Evolutionary conservation across 2,329 filamentous ascomycete species (phyloP).

Genomic region (Calonectria henricotiae): DNA sequence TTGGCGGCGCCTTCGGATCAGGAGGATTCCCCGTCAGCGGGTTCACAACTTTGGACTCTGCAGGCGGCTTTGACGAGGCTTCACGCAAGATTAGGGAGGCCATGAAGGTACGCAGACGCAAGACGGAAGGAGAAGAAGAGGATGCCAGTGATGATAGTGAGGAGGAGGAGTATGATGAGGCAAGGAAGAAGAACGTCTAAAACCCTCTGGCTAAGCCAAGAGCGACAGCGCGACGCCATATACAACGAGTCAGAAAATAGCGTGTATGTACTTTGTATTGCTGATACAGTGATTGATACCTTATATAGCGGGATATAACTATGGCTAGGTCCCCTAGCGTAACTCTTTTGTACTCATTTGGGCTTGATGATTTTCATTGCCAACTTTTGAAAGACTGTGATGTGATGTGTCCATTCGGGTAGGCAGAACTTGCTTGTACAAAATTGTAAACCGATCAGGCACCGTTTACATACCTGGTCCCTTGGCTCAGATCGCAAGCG

Average conservation of each 20-base stretch:
- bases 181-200: conserved; percentile 61
- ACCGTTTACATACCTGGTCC: too few relatives aligned
- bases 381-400: not conserved
- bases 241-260: conserved; percentile 23
- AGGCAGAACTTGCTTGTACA: too few relatives aligned
- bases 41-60: conserved; percentile 78
- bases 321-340: conserved; percentile 15
- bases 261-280: conserved; percentile 40
- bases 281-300: conserved; percentile 20
- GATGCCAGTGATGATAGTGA: conserved; percentile 62
- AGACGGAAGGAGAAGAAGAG: conserved; percentile 63
- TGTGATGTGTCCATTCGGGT: not conserved
- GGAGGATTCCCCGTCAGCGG: conserved; percentile 77
- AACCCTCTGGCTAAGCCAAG: not conserved
- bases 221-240: not conserved
- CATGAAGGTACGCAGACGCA: conserved; percentile 78
- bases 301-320: conserved; percentile 22
- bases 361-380: not conserved
- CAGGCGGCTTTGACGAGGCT: conserved; percentile 85
- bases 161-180: conserved; percentile 62
- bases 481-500: too few relatives aligned
- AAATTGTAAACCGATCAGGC: too few relatives aligned
- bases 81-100: conserved; percentile 87
- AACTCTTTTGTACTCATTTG: conserved; percentile 3
- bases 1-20: conserved; percentile 74